phyloP scores from a whole-genome alignment of 768 basidiomycete genomes.

The Leucosporidium creatinivorum region DNA sequence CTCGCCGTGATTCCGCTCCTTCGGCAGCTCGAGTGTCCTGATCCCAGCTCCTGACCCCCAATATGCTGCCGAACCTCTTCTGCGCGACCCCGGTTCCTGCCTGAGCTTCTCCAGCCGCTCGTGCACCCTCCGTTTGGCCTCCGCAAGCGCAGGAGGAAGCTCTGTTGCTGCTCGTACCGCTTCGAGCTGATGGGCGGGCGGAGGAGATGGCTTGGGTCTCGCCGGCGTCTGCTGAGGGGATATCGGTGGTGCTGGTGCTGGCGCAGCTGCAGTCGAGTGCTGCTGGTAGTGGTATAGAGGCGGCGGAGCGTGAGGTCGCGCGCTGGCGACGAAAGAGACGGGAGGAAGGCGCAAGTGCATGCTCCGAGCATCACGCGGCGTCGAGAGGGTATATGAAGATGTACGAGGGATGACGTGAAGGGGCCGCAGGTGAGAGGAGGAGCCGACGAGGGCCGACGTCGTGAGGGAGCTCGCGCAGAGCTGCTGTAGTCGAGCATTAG shows the following conservation, averaged over 20 bases:
- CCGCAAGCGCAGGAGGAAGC: background rate
- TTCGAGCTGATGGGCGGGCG: background rate
- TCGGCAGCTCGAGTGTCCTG: background rate
- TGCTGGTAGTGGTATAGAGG: background rate
- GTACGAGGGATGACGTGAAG: background rate
- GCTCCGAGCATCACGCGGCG: background rate
- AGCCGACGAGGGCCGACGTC: background rate
- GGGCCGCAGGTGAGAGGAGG: constrained; percentile 1
- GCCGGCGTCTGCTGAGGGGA: background rate
- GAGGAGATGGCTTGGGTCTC: background rate
- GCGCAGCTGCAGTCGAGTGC: background rate
- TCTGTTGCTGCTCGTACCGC: background rate
- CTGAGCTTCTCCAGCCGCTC: background rate
- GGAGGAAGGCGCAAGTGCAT: background rate
- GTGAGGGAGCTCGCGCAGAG: background rate
- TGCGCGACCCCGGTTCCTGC: background rate
- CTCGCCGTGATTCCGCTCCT: background rate
- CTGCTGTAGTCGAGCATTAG: background rate
- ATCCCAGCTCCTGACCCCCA: background rate
- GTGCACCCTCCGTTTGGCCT: background rate
- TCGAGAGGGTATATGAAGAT: background rate
- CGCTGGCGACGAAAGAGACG: background rate
- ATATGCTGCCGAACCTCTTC: too few species aligned
- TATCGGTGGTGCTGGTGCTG: background rate
- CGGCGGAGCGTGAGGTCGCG: background rate